phyloP scores from a whole-genome alignment of 106 monocot genomes.

The Allium fistulosum region DNA sequence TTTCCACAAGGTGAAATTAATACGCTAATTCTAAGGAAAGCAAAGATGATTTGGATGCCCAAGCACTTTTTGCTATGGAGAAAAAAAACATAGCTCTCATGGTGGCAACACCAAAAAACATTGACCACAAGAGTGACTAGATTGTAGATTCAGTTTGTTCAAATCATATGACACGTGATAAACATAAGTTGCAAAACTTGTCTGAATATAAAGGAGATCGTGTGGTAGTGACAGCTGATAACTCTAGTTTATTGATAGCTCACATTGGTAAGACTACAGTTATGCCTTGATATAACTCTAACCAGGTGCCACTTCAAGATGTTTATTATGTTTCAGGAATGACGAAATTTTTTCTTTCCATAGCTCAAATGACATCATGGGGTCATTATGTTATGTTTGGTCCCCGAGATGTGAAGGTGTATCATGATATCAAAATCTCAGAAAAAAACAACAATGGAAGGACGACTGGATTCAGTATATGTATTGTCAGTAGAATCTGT shows the following conservation, averaged over 20 bases:
- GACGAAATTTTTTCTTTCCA: background rate
- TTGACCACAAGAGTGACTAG: too few species aligned
- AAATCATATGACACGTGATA: too few species aligned
- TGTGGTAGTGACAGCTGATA: too few species aligned
- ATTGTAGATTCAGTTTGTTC: too few species aligned
- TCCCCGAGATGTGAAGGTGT: too few species aligned
- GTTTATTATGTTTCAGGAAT: background rate
- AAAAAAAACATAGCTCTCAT: too few species aligned
- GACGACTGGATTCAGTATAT: background rate
- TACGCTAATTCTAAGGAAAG: background rate
- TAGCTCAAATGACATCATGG: background rate
- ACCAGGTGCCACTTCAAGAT: background rate
- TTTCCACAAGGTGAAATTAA: background rate
- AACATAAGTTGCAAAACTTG: too few species aligned
- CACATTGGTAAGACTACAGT: background rate
- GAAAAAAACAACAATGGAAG: background rate
- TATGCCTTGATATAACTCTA: background rate
- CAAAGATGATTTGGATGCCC: too few species aligned
- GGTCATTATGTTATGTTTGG: too few species aligned
- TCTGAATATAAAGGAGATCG: too few species aligned
- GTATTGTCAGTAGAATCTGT: background rate
- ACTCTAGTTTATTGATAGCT: background rate
- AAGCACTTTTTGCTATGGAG: too few species aligned
- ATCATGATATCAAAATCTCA: background rate
- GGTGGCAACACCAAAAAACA: too few species aligned